Evolutionary conservation across 1,284 basidiomycete genomes (phyloP).

Genomic region (Ganoderma meredithae): DNA sequence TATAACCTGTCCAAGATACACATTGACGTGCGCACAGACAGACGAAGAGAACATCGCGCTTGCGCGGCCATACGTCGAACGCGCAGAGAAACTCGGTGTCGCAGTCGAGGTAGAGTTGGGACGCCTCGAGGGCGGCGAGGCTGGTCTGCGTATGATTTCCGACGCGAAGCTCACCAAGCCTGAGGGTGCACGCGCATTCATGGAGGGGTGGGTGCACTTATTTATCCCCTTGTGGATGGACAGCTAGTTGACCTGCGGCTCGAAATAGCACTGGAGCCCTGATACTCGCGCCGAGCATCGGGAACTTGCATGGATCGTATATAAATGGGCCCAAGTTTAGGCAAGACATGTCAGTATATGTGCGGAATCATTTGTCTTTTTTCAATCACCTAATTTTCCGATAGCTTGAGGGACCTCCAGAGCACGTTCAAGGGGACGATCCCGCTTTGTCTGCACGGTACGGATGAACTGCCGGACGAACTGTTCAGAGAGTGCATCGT

Average conservation of each 20-base stretch:
- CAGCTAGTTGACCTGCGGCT: neutral
- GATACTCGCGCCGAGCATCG: conserved; percentile 57
- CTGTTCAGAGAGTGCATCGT: conserved; percentile 53
- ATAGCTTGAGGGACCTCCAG: conserved; percentile 48
- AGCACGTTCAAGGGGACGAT: conserved; percentile 46
- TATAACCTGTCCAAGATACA: neutral
- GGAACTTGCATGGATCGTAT: conserved; percentile 56
- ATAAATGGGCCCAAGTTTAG: conserved; percentile 55
- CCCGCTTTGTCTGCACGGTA: conserved; percentile 55
- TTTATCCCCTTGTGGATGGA: neutral
- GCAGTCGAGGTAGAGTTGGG: conserved; percentile 59
- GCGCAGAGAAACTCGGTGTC: conserved; percentile 49
- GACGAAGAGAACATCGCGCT: conserved; percentile 58
- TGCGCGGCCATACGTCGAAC: conserved; percentile 53
- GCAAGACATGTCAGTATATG: conserved; percentile 49
- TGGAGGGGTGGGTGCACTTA: conserved; percentile 45
- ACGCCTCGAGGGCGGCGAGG: conserved; percentile 58
- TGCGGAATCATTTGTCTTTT: neutral
- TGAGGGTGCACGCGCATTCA: conserved; percentile 51
- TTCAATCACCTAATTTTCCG: neutral
- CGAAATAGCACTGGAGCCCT: conserved; percentile 50
- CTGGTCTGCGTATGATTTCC: conserved; percentile 54
- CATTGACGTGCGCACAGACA: conserved; percentile 39
- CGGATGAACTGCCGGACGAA: conserved; percentile 52
- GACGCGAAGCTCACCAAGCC: conserved; percentile 57